phyloP scores from a whole-genome alignment of 2,329 filamentous ascomycete species.

The Lasiodiplodia theobromae region DNA sequence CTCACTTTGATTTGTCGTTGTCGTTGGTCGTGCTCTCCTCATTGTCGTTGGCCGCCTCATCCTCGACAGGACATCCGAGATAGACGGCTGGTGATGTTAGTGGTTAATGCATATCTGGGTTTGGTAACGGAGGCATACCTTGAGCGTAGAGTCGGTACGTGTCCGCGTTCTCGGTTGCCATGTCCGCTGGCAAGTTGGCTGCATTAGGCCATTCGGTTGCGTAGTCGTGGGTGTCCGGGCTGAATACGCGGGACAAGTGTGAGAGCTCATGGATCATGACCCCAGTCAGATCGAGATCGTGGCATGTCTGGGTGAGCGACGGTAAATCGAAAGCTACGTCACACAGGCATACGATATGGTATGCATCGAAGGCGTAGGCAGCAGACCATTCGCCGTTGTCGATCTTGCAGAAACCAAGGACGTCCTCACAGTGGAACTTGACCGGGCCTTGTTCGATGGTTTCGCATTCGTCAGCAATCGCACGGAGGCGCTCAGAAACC shows the following conservation, averaged over 20 bases:
- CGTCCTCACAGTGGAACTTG: constrained; percentile 5
- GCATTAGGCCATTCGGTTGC: constrained; percentile 54
- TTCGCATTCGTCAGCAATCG: neutral
- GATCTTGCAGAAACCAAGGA: neutral
- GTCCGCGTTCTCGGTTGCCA: constrained; percentile 70
- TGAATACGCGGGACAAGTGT: constrained; percentile 61
- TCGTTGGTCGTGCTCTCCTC: neutral
- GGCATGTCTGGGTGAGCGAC: constrained; percentile 59
- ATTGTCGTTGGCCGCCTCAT: neutral
- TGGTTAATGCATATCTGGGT: constrained; percentile 41
- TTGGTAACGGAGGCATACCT: constrained; percentile 40
- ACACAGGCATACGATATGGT: neutral
- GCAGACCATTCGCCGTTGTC: neutral
- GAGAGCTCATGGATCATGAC: constrained; percentile 72
- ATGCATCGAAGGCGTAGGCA: neutral
- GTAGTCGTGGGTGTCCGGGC: constrained; percentile 66
- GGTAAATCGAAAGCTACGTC: constrained; percentile 50
- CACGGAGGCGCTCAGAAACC: neutral
- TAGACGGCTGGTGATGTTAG: neutral
- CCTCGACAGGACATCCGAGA: neutral
- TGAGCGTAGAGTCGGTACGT: constrained; percentile 64
- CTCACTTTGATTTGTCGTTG: neutral
- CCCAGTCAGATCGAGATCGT: constrained; percentile 69
- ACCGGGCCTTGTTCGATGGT: neutral
- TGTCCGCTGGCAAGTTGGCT: constrained; percentile 52